phyloP scores from a whole-genome alignment of 164 flowering plant genomes.

The Magnolia sinica region DNA sequence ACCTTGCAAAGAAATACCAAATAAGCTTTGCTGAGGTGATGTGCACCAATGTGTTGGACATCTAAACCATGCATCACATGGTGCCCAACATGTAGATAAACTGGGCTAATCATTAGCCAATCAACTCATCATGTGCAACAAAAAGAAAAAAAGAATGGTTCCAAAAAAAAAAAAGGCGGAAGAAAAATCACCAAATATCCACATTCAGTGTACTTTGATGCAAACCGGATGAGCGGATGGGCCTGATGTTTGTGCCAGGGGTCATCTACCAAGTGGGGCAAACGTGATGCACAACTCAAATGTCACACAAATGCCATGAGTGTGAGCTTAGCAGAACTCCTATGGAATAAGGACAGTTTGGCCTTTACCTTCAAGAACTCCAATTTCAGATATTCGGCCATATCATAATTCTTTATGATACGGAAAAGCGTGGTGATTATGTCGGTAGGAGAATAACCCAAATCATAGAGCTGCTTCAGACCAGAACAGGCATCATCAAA shows the following conservation, averaged over 20 bases:
- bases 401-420: conserved; percentile 86
- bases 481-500: conserved; percentile 91
- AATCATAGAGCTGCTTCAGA: conserved; percentile 88
- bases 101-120: not conserved
- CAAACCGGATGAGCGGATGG: not conserved
- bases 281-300: not conserved
- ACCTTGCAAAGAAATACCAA: not conserved
- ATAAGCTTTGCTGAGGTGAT: not conserved
- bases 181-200: not conserved
- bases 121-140: not conserved
- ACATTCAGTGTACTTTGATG: not conserved
- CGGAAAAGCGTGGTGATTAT: conserved; percentile 96
- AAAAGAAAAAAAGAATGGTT: too few relatives aligned
- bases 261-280: too few relatives aligned
- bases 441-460: conserved; percentile 98
- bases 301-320: not conserved
- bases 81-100: not conserved
- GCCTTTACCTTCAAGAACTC: conserved; percentile 86
- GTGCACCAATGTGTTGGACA: not conserved
- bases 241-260: not conserved
- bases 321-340: not conserved
- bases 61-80: not conserved
- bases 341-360: not conserved
- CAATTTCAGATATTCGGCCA: conserved; percentile 92
- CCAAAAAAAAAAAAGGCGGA: too few relatives aligned